phyloP scores from a whole-genome alignment of 345 rosid genomes.

The Brassica carinata region DNA sequence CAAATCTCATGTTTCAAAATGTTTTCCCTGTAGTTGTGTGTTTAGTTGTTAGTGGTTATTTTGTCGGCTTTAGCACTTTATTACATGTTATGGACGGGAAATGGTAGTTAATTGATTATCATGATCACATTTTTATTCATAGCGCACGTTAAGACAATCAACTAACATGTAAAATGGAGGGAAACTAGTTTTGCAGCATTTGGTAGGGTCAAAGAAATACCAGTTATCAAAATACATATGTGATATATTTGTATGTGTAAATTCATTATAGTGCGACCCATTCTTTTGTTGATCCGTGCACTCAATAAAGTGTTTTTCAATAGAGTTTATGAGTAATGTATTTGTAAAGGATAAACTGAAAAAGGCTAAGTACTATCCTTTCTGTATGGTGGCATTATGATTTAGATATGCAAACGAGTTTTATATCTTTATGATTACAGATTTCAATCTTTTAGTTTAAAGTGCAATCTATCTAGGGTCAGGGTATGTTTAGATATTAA shows the following conservation, averaged over 20 bases:
- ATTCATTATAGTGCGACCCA: background rate
- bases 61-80: constrained; percentile 21
- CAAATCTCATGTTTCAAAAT: constrained; percentile 25
- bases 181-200: constrained; percentile 6
- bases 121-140: constrained; percentile 20
- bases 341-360: background rate
- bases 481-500: background rate
- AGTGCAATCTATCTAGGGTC: background rate
- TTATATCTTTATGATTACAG: background rate
- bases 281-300: background rate
- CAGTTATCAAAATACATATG: background rate
- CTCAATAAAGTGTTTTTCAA: background rate
- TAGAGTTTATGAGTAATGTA: background rate
- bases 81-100: background rate
- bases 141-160: background rate
- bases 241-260: background rate
- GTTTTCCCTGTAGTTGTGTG: background rate
- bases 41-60: constrained; percentile 25
- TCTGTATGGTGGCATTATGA: constrained; percentile 32
- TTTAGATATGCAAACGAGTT: constrained; percentile 15
- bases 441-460: constrained; percentile 15
- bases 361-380: constrained; percentile 23
- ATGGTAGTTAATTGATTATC: background rate
- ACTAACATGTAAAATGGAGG: constrained; percentile 13
- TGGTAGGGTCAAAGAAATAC: constrained; percentile 22